Conservation (phyloP, 768 basidiomycete genomes). For the Trichaptum fuscoviolaceum region DNA sequence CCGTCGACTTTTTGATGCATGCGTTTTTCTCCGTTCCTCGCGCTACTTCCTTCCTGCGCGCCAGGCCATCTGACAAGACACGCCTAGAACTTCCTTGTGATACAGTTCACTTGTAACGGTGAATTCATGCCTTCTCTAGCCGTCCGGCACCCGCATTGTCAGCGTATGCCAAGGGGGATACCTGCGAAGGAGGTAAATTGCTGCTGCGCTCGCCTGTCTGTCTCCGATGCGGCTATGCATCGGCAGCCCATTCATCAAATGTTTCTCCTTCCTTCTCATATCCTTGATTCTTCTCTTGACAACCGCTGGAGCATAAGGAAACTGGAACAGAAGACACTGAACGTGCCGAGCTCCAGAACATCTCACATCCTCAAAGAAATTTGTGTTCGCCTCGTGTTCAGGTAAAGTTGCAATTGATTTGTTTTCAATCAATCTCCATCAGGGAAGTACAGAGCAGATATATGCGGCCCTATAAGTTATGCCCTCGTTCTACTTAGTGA, state of each 20-base stretch:
- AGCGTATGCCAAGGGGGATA: neutral
- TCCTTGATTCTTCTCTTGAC: neutral
- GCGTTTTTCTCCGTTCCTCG: neutral
- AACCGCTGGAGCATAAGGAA: neutral
- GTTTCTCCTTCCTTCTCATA: neutral
- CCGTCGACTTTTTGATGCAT: neutral
- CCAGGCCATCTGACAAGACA: neutral
- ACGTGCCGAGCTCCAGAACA: neutral
- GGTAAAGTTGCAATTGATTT: neutral
- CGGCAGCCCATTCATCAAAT: neutral
- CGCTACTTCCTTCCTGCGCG: neutral
- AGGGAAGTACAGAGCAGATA: neutral
- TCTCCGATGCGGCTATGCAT: neutral
- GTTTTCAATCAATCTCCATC: neutral
- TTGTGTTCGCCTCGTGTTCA: neutral
- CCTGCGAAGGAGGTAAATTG: neutral
- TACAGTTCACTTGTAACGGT: neutral
- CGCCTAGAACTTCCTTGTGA: neutral
- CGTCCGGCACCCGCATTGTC: neutral
- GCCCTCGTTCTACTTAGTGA: too few relatives aligned
- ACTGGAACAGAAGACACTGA: neutral
- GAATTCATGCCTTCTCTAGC: neutral
- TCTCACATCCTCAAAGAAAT: neutral
- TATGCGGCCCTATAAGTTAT: too few relatives aligned
- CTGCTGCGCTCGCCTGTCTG: neutral